Evolutionary conservation across 1,284 basidiomycete species (phyloP), one percentile per base, ranked within the genome.

Genomic region (Ustilago sp.): DNA sequence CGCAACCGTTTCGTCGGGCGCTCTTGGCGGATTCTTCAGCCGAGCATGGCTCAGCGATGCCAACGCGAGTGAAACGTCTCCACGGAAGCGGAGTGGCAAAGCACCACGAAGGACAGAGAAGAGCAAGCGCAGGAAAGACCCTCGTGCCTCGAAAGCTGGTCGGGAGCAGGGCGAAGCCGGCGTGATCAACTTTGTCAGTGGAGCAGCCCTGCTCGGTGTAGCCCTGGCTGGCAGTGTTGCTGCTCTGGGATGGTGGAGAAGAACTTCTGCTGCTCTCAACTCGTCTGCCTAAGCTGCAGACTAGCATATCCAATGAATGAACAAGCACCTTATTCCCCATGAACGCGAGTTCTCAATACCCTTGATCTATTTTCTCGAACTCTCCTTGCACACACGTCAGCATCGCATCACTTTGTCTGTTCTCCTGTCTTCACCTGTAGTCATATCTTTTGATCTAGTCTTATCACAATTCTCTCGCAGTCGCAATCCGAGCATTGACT

Each of bases 201-300:
- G 76, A 28, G 76, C 76, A 17, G 76, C 76, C 19, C 45, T 78
- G 32, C 68, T 78, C 7, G 72, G 76, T 8, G 76, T 78, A 1
- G 76, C 76, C 2, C 47, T 78, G 55, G 76, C 76, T 4, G 76
- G 76, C 11, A 69, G 76, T 41, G 71, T 78, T 9, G 76, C 76
- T 12, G 76, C 76, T 17, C 28, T 78, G 28, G 72, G 76, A 0
- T 78, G 76, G 76, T 78, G 76, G 76, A 65, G 76, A 59, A 68
- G 76, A 11, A 74, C 68, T 1, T 71, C 71, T 23, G 70, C 66
- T 31, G 69, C 74, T 0, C 45, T 73, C 45, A 73, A 73, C 12
- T 63, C 74, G 9, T 63, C 74, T 9, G 64, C 59, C 17, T 76
- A 45, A 58, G 28, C 38, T 12, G 23, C 19, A 19, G 19, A 11